phyloP scores from a whole-genome alignment of 805 yeast genomes.

The Hanseniaspora thailandica region DNA sequence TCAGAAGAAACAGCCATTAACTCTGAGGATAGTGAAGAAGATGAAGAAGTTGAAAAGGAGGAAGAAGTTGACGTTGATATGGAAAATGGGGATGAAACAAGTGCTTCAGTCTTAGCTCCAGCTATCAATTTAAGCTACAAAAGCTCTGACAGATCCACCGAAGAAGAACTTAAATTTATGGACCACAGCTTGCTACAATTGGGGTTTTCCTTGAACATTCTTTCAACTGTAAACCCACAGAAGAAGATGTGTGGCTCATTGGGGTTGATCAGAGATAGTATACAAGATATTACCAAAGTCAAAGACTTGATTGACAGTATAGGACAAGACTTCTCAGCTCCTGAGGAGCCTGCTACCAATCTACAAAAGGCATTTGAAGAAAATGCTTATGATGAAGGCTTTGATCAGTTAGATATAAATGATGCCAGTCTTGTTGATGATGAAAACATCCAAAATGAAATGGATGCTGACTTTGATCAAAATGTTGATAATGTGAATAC shows the following conservation, averaged over 20 bases:
- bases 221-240: conserved; percentile 10
- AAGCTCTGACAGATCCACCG: conserved; percentile 14
- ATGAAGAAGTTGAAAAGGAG: neutral
- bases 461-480: conserved; percentile 17
- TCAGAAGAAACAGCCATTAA: conserved; percentile 26
- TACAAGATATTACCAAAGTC: conserved; percentile 45
- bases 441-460: conserved; percentile 23
- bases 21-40: conserved; percentile 1
- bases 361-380: neutral
- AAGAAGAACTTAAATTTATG: conserved; percentile 5
- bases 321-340: conserved; percentile 22
- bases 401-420: conserved; percentile 21
- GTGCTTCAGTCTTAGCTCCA: neutral
- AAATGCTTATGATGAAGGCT: conserved; percentile 18
- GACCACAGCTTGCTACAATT: conserved; percentile 14
- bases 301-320: conserved; percentile 35
- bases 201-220: neutral
- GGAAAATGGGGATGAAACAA: conserved; percentile 6
- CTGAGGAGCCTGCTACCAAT: conserved; percentile 13
- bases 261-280: conserved; percentile 44
- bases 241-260: conserved; percentile 58
- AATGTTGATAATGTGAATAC: conserved; percentile 17
- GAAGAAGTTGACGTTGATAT: conserved; percentile 13
- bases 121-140: conserved; percentile 17
- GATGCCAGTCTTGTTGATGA: conserved; percentile 12